Evolutionary conservation across 139 green algal species (phyloP).

Genomic region (Haematococcus lacustris): DNA sequence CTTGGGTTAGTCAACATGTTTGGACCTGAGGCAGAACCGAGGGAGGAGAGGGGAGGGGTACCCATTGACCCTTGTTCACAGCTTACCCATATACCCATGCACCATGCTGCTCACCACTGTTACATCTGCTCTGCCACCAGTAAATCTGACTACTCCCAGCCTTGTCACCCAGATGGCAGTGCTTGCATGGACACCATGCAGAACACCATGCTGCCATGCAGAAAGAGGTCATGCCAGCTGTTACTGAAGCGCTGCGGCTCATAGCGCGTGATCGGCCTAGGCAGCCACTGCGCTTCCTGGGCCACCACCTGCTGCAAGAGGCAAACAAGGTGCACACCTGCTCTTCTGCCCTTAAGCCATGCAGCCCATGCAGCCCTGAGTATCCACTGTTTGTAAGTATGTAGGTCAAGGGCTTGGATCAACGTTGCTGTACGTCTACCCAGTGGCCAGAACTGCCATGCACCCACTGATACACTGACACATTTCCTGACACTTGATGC

Average conservation of each 20-base stretch:
- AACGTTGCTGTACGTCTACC: too few species aligned
- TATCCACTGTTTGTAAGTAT: too few species aligned
- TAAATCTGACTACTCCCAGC: not conserved
- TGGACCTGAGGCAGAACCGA: too few species aligned
- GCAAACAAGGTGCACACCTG: not conserved
- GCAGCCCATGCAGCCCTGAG: too few species aligned
- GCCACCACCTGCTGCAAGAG: constrained; percentile 5
- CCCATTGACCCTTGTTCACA: too few species aligned
- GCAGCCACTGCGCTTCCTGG: constrained; percentile 6
- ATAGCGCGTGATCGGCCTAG: not conserved
- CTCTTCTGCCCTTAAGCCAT: too few species aligned
- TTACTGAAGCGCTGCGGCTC: constrained; percentile 2
- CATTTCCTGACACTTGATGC: too few species aligned
- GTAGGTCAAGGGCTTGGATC: not conserved
- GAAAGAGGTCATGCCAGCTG: constrained; percentile 5
- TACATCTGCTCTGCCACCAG: not conserved
- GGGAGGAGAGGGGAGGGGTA: too few species aligned
- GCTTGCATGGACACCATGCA: too few species aligned
- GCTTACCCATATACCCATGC: not conserved
- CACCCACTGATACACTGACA: not conserved
- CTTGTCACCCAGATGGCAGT: not conserved
- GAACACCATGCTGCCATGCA: not conserved
- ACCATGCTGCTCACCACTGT: not conserved
- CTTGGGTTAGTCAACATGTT: too few species aligned
- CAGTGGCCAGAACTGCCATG: not conserved